phyloP scores from a whole-genome alignment of 306 rosid genomes.

The Pachyrhizus erosus region DNA sequence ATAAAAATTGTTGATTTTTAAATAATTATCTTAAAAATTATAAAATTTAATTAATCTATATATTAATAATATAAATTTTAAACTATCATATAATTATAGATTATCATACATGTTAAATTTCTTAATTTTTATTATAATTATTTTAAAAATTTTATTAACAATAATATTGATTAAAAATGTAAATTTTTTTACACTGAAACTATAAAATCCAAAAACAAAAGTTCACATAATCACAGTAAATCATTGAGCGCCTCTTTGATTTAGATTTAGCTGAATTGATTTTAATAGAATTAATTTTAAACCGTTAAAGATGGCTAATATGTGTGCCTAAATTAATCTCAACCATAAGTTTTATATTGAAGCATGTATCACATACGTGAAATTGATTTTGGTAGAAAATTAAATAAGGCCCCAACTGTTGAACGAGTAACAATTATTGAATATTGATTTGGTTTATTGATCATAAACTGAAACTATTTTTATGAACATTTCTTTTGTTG shows the following conservation, averaged over 20 bases:
- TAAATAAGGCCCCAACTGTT: background rate
- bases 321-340: background rate
- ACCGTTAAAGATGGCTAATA: no score
- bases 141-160: no score
- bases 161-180: no score
- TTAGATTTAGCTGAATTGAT: background rate
- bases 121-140: no score
- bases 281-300: background rate
- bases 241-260: background rate
- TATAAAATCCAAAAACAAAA: background rate
- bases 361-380: background rate
- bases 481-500: background rate
- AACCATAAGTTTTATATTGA: background rate
- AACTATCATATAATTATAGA: no score
- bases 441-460: slow-evolving; percentile 10
- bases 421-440: background rate
- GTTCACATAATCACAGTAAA: background rate
- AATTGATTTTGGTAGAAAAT: background rate
- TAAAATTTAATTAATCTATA: no score
- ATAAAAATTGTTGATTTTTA: no score
- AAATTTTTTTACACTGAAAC: no score
- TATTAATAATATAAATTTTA: no score
- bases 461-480: slow-evolving; percentile 7
- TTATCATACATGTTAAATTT: no score
- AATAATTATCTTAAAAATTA: no score